phyloP scores from a whole-genome alignment of 805 yeast genomes.

The Metschnikowia gruessii region DNA sequence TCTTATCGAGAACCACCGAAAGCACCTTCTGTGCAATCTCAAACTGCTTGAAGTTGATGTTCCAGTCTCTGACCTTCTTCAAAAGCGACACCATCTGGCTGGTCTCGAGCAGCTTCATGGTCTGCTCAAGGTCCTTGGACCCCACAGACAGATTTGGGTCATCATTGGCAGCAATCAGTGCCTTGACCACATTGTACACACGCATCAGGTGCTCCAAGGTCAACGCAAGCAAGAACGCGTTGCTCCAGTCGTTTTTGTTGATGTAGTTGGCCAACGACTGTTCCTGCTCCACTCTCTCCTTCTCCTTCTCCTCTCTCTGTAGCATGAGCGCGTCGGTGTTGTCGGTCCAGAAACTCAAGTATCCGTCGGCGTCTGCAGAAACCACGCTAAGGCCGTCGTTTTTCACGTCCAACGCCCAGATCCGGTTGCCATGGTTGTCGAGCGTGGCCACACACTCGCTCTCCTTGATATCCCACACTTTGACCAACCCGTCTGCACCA shows the following conservation, averaged over 20 bases:
- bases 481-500: conserved; percentile 94
- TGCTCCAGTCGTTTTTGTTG: conserved; percentile 72
- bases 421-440: conserved; percentile 89
- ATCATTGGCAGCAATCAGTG: conserved; percentile 50
- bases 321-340: conserved; percentile 67
- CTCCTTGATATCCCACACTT: conserved; percentile 75
- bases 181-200: conserved; percentile 70
- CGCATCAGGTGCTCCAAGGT: conserved; percentile 89
- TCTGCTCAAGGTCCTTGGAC: conserved; percentile 57
- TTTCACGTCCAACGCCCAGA: conserved; percentile 80
- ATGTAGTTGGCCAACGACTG: conserved; percentile 80
- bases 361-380: conserved; percentile 94
- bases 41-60: conserved; percentile 79
- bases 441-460: conserved; percentile 77
- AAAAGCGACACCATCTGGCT: conserved; percentile 62
- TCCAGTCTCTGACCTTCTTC: conserved; percentile 89
- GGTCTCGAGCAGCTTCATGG: conserved; percentile 54
- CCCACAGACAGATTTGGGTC: conserved; percentile 54
- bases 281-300: conserved; percentile 73
- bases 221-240: conserved; percentile 83
- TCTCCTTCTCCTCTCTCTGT: conserved; percentile 51
- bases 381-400: conserved; percentile 68
- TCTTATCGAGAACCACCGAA: conserved; percentile 56
- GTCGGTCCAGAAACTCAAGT: conserved; percentile 85
- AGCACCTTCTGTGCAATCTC: conserved; percentile 77